Percentiles rank a stretch among this genome's conserved stretches.
phyloP scores from a whole-genome alignment of 257 asterid genomes.

The Rhazya stricta region DNA sequence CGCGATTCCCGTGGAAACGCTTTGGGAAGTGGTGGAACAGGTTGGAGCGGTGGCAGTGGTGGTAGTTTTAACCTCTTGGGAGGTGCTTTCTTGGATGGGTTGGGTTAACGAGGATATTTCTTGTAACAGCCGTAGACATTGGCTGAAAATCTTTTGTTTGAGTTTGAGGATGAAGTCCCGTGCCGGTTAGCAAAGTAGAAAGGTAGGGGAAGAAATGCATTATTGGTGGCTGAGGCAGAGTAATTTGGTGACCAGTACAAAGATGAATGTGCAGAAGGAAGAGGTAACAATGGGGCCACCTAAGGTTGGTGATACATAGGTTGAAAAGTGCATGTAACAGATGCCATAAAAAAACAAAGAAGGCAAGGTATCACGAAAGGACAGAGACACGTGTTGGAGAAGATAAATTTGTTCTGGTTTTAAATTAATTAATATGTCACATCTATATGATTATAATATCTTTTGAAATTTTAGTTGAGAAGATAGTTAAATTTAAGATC shows the following conservation, averaged over 20 bases:
- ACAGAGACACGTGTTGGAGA: slow-evolving; percentile 7
- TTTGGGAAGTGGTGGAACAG: slow-evolving; percentile 1
- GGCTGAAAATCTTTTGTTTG: background rate
- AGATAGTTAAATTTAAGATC: too few species aligned
- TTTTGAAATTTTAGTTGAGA: too few species aligned
- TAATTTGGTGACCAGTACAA: background rate
- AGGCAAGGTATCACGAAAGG: background rate
- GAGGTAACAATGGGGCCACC: background rate
- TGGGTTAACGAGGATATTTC: slow-evolving; percentile 31
- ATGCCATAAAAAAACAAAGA: too few species aligned
- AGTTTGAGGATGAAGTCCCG: slow-evolving; percentile 7
- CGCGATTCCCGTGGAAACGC: background rate
- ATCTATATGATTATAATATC: too few species aligned
- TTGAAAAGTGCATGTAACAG: background rate
- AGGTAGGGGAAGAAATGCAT: slow-evolving; percentile 31
- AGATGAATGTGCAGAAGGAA: background rate
- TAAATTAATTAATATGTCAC: too few species aligned
- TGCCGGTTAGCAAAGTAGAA: slow-evolving; percentile 1
- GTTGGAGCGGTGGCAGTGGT: background rate
- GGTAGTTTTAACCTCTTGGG: slow-evolving; percentile 6
- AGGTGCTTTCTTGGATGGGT: slow-evolving; percentile 20
- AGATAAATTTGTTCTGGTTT: too few species aligned
- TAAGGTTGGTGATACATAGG: background rate
- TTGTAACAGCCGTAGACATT: slow-evolving; percentile 12
- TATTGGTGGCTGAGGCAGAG: background rate